These are phyloP conservation scores for Metrosideros polymorpha DNA, from an alignment of 441 rosid genomes.

Conservation along the genomic window DNA sequence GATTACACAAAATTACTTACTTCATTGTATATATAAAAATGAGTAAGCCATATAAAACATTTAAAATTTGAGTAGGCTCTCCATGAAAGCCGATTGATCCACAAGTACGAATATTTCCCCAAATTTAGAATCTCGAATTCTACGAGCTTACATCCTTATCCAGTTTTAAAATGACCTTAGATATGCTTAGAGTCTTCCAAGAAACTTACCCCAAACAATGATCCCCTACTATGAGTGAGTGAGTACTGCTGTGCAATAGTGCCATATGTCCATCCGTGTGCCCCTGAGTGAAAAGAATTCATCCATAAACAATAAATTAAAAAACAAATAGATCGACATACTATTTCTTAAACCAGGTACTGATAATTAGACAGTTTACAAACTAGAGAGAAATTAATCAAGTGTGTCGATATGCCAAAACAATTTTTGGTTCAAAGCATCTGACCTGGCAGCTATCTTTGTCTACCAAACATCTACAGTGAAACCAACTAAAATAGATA, in stretches of 20 bases:
- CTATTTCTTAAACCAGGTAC: neutral
- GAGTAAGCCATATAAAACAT: neutral
- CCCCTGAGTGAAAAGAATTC: slow-evolving; percentile 47
- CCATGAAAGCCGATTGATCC: neutral
- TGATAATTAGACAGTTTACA: neutral
- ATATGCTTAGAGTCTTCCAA: neutral
- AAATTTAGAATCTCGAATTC: neutral
- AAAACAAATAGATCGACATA: neutral
- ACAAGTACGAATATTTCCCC: neutral
- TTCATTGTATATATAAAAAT: neutral
- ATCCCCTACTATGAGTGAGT: slow-evolving; percentile 77
- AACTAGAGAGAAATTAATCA: neutral
- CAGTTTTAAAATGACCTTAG: neutral
- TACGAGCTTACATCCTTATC: neutral
- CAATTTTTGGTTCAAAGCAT: neutral
- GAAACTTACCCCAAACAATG: slow-evolving; percentile 85
- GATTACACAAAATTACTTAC: neutral
- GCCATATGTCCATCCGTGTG: slow-evolving; percentile 91
- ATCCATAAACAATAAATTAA: neutral
- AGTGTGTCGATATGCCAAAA: neutral
- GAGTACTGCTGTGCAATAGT: slow-evolving; percentile 54
- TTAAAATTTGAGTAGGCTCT: neutral
- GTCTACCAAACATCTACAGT: neutral
- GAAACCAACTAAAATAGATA: neutral
- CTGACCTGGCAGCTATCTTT: neutral